Base-by-base conservation (phyloP, 1,284 basidiomycete species). In the Xerocomus minutiporus region DNA sequence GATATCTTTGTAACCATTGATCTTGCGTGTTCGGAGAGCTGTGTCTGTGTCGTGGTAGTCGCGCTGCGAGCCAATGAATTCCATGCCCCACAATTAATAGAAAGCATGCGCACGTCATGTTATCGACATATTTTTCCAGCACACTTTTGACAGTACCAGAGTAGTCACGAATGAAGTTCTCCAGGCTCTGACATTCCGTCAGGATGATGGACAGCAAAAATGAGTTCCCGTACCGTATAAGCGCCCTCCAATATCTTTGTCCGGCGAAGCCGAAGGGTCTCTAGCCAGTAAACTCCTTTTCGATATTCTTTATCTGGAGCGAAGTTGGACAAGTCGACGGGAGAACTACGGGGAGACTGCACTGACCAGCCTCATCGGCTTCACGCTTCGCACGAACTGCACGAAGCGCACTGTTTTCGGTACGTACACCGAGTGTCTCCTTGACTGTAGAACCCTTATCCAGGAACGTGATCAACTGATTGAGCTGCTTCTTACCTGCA, bases 211-310 rank as follows among this genome's bases (percentile, higher is more conserved):
- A 41, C 2, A 17, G 32, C 12, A 32, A 23, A 13, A 51, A 28
- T 29, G 25, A n/a, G 64, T 72, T 55, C 46, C 82, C 88, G 60
- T 83, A 69, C 64, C 36, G 52, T 88, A 60, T 88, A 88, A 4
- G 90, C 93, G 35, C 86, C 85, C 60, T 89, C 84, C 39, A 96
- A 73, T 36, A 88, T 90, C 72, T 93, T 94, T 17, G 85, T 83
- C 55, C 90, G 78, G 39, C 89, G 80, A 31, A 97, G 74, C 26
- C 94, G 77, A 23, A 98, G 77, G 0, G 96, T 97, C 74, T 99
- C 96, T 25, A 96, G 75, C 82, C 93, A 93, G 70, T 97, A 91
- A 29, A 99, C 84, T 34, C 84, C 93, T 59, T 88, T 88, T 31
- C 96, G 81, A 63, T 98, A 99, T 56, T 94, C 92, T 67, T 88